Evolutionary conservation across 768 basidiomycete genomes (phyloP), one percentile per base, ranked within the genome.

Genomic region (Tremella mesenterica): DNA sequence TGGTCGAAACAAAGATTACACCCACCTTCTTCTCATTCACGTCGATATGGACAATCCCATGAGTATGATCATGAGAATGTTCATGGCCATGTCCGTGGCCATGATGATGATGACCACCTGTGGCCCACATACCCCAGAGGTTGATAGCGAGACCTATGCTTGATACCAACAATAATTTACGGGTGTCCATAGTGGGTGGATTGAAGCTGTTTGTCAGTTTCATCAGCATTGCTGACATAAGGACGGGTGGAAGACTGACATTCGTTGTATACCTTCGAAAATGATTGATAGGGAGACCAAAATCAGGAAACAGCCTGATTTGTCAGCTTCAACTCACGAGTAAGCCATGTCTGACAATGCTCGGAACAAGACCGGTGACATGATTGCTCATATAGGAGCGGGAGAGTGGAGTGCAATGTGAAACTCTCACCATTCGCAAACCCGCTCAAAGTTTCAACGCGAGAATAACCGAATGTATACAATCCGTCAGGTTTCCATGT

Each of bases 41-140:
- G 9, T 53, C 53, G n/a, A 31, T 4, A 36, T 66, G 63, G 5
- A 51, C 27, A n/a, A n/a, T n/a, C n/a, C n/a, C n/a, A 50, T 69
- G 65, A 39, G 48, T 60, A 50, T 69, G 70, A 27, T 36, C 52
- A 39, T 59, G 63, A 4, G 41, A 60, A 57, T 65, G 60, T 16
- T 57, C 59, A 47, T 72, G 63, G 18, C 57, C 57, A 46, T 71
- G 70, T 23, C 60, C 52, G 52, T 65, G 65, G 1, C 64, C 66
- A 39, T 69, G 60, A 46, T 64, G 63, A 58, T 67, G 60, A 58
- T 69, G 58, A 60, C 90, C 91, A 4, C 95, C 95, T 79, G 95
- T 99, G 1, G 95, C 95, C 69, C 91, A 88, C 90, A 99, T 95
- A 31, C 95, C 95, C 63, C 96, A 97, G 18, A 99, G 75, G 71